These are phyloP conservation scores for Jasminum sambac DNA, from an alignment of 257 asterid species.

Conservation along the genomic window DNA sequence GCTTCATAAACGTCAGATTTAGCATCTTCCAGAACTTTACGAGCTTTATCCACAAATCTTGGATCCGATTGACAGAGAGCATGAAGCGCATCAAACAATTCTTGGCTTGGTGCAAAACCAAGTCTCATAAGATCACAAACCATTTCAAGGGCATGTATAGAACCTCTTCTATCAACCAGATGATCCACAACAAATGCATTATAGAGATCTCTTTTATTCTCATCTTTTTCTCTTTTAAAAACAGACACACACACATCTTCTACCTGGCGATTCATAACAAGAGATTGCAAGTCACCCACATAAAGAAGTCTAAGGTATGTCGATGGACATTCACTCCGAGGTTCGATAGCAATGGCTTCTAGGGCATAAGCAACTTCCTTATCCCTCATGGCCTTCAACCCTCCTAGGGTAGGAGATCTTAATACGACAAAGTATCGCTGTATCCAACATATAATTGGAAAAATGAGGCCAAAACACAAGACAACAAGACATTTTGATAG, in stretches of 20 bases:
- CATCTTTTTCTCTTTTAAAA: conserved; percentile 41
- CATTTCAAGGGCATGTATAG: conserved; percentile 63
- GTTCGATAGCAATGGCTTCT: conserved; percentile 59
- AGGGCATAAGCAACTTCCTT: conserved; percentile 73
- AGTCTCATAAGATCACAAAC: conserved; percentile 73
- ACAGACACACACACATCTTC: conserved; percentile 61
- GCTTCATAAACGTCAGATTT: no score
- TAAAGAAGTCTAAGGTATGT: conserved; percentile 82
- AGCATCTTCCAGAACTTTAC: no score
- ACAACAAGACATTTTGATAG: background rate
- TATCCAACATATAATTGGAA: conserved; percentile 7
- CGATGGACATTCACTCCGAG: conserved; percentile 92
- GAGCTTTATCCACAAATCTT: no score
- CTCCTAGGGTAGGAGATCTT: conserved; percentile 78
- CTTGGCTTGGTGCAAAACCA: no score
- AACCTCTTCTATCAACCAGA: no score
- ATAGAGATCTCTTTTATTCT: no score
- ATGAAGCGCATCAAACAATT: no score
- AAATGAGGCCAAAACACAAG: background rate
- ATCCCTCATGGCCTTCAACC: conserved; percentile 61
- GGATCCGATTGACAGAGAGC: no score
- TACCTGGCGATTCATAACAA: conserved; percentile 55
- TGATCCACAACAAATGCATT: no score
- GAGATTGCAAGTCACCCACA: conserved; percentile 46
- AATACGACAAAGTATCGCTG: conserved; percentile 81